Evolutionary conservation across 345 rosid genomes (phyloP), one percentile per base, ranked within the genome.

Genomic region (Citrus inodora): DNA sequence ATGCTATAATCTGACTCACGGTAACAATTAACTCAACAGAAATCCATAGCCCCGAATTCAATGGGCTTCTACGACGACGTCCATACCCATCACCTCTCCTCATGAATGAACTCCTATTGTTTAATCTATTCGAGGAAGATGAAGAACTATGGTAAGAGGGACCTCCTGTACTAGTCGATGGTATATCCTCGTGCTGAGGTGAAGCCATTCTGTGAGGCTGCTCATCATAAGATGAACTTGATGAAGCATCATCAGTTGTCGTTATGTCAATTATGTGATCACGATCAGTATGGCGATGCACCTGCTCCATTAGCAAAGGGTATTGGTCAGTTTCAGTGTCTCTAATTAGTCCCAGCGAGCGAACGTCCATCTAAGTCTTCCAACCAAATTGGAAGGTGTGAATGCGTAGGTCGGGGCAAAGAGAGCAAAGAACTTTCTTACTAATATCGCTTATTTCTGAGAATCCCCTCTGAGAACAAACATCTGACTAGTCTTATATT

Each of bases 21-120:
- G 94, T 90, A 62, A 89, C 87, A 78, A 88, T 83, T 62, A 91
- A 83, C 90, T 94, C 98, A 35, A 89, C 88, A 22, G 92, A 90
- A 76, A 94, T 94, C 98, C 97, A 94, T 67, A 92, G 76, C 40
- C 89, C 94, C 71, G 98, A 92, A 80, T 92, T 92, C 84, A 94
- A 78, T 3, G 97, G 98, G 86, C 94, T 94, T 83, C 92, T 83
- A 14, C 68, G 87, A 64, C 80, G 85, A n/a, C 77, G 87, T 74
- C 86, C 91, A 78, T 87, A 85, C 22, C 82, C 87, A 75, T 82
- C 93, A 73, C 83, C 84, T 80, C 92, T 86, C 78, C 89, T 90
- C 75, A 82, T 78, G 53, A 86, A 84, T 66, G 91, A 62, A 68
- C 73, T 85, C 73, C 82, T 78, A 24, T 87, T 66, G 78, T 76